Evolutionary conservation across 139 green algal species (phyloP).

Genomic region (Chlamydomonas applanata): DNA sequence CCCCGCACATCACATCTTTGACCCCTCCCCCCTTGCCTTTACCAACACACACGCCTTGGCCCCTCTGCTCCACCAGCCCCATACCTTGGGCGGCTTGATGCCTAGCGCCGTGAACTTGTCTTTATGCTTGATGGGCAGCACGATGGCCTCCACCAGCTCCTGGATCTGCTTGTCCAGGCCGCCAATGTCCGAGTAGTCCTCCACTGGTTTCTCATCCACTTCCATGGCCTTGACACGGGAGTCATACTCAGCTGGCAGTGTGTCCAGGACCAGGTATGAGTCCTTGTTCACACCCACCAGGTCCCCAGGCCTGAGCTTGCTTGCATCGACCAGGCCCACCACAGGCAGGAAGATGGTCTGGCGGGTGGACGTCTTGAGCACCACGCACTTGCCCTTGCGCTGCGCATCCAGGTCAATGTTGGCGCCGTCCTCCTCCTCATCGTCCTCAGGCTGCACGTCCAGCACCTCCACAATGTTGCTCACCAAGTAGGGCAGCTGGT

Average conservation of each 20-base stretch:
- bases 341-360: constrained; percentile 99
- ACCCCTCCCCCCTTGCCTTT: too few relatives aligned
- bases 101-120: constrained; percentile 90
- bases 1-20: too few relatives aligned
- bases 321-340: constrained; percentile 92
- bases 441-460: constrained; percentile 89
- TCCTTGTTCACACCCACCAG: constrained; percentile 99
- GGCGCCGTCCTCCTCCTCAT: constrained; percentile 83
- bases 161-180: constrained; percentile 98
- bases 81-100: constrained; percentile 93
- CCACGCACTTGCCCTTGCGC: constrained; percentile 91
- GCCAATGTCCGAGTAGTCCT: constrained; percentile 98
- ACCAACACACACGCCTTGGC: too few relatives aligned
- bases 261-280: constrained; percentile 97
- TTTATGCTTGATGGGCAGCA: constrained; percentile 97
- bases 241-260: constrained; percentile 97
- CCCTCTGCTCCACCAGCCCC: background rate
- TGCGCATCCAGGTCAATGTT: constrained; percentile 89
- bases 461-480: constrained; percentile 97
- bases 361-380: constrained; percentile 96
- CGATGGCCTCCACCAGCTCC: constrained; percentile 97
- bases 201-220: constrained; percentile 97
- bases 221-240: constrained; percentile 95
- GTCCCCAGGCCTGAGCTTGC: constrained; percentile 83
- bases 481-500: constrained; percentile 98